Evolutionary conservation across 2,329 filamentous ascomycete species (phyloP), one percentile per base, ranked within the genome.

Genomic region (Pestalotiopsis sp.): DNA sequence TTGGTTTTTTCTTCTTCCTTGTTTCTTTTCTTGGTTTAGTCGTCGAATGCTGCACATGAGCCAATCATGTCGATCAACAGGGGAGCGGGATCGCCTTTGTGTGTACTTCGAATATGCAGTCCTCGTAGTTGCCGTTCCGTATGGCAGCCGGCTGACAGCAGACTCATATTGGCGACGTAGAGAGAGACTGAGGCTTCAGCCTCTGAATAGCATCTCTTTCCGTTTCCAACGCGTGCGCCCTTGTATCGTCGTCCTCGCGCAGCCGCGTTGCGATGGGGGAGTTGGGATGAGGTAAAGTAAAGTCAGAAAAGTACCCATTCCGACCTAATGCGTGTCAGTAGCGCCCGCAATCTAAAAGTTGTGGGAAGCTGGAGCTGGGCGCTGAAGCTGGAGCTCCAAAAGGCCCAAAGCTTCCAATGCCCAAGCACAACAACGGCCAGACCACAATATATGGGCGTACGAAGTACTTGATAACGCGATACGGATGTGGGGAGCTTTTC

Each of bases 261-360:
- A 36, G 36, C 38, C 14, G 31, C 31, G n/a, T n/a, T 3, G 27
- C 59, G 13, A 12, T 62, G 17, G 13, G 14, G 38, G 17, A 62
- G 59, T 17, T 20, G 59, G 59, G 59, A 41, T 41, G 27, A 40
- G 27, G 17, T 36, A 62, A 62, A 62, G 31, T 36, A 36, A 9
- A 36, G 31, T 36, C 31, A 36, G 7, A 36, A 36, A 36, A 36
- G 45, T 62, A 40, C 59, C 31, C 27, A n/a, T 36, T 62, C 31
- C 17, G 31, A 40, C 59, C 59, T 66, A 66, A 57, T 66, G 63
- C 63, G 49, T 56, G 40, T 66, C 45, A 66, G 63, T 66, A 66
- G 63, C 63, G 63, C 41, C 62, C 62, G 62, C 41, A 57, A 66
- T 56, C 63, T 56, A 57, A 66, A 57, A 57, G n/a, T 57, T 17